Evolutionary conservation across 495 filamentous ascomycete genomes (phyloP), one percentile per base, ranked within the genome.

Genomic region (Podospora pseudoanserina): DNA sequence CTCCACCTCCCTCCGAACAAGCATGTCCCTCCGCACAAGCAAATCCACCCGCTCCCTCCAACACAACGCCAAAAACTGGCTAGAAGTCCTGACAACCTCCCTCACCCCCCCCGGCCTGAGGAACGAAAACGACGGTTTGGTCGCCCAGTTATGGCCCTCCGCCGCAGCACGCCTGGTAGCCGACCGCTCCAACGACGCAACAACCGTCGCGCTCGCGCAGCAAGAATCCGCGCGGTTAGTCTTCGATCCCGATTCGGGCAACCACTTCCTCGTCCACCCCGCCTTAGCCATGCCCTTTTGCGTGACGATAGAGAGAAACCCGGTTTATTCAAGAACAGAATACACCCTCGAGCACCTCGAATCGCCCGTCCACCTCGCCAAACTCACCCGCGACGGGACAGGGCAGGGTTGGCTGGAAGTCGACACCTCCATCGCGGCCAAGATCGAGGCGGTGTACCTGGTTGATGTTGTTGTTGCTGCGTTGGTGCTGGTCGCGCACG

Each of bases 401-500:
- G 85, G 84, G 11, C 76, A 72, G 18, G 84, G 84, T 19, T 86
- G 78, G 76, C 71, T 87, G 16, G 83, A 86, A 70, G 74, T 86
- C 15, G 84, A 86, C 69, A 86, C 85, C 15, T 74, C 75, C 3
- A 79, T 85, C 13, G 84, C 84, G 6, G 73, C 77, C 26, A 80
- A 79, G 66, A 74, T 85, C 60, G 83, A 86, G 28, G 88, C 87
- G 54, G 83, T 91, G 54, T 93, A 92, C 72, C 81, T 91, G 4
- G 84, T 93, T n/a, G 91, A 94, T 75, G 90, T 92, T 0, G 83
- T 86, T 2, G 83, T 91, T 9, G 84, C 87, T 3, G 89, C 91
- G 0, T 79, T 93, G 16, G 74, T 93, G 39, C 81, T 91, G 15
- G 90, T 94, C 23, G 90, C 90, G 0, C 81, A 87, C 65, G 79